These are phyloP conservation scores for Nyssa sinensis DNA, from an alignment of 148 eudicot species.

Conservation along the genomic window DNA sequence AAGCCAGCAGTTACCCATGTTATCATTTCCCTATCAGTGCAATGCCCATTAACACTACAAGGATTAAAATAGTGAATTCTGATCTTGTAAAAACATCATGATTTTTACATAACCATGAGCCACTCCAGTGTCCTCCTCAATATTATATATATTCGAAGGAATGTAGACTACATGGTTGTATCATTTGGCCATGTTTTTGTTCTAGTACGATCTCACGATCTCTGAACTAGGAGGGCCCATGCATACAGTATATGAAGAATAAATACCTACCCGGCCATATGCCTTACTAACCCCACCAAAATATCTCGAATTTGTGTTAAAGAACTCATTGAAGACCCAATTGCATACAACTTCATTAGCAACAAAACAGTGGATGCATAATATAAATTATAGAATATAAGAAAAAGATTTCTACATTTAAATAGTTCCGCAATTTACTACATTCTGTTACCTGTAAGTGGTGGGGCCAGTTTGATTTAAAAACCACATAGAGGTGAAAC, in stretches of 20 bases:
- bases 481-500: constrained; percentile 95
- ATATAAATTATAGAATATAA: not conserved
- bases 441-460: constrained; percentile 64
- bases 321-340: not conserved
- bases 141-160: not conserved
- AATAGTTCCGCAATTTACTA: not conserved
- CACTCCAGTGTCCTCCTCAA: not conserved
- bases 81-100: not conserved
- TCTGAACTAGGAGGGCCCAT: not conserved
- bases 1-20: not conserved
- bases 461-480: constrained; percentile 80
- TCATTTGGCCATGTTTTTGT: not conserved
- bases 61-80: not conserved
- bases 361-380: not conserved
- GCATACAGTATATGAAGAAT: too few species aligned
- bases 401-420: not conserved
- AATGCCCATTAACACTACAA: too few species aligned
- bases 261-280: not conserved
- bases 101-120: not conserved
- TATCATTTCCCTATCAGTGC: too few species aligned
- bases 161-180: not conserved
- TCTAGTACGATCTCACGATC: not conserved
- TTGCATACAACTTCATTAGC: not conserved
- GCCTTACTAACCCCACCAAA: not conserved
- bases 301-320: not conserved